Base-by-base conservation (phyloP, 768 basidiomycete species). In the Phlegmacium glaucopus region DNA sequence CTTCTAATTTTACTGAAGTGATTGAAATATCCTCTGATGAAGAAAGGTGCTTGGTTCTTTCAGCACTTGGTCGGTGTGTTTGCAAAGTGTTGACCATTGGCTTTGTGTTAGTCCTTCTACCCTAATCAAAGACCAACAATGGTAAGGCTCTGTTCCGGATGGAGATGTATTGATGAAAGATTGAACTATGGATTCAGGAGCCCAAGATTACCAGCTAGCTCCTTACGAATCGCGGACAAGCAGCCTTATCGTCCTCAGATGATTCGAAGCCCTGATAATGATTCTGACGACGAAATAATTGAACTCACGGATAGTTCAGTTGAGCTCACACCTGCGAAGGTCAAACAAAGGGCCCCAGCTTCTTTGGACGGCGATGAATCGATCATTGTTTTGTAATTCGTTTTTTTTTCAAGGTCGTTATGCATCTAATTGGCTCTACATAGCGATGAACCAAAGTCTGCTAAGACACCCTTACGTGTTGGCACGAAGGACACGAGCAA, bases 11-110 rank as follows among this genome's bases (percentile, higher is more conserved):
- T 30, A 53, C 55, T 35, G 64, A 72, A 37, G 63, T 82, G 17
- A 80, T 84, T 48, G 77, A 81, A 54, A 76, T 82, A 60, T 80
- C 77, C 13, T 81, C 79, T 29, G 75, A 72, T 72, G 43, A 65
- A 70, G 57, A 52, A 15, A 53, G 54, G 27, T 50, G 54, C 54
- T 51, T 25, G 40, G 49, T 22, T 34, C 4, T n/a, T 34, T 10
- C 32, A 10, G 10, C 11, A 11, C 10, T 34, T n/a, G 10, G 6
- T n/a, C 32, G 4, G 6, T 34, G 3, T 10, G 32, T 34, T 34
- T 34, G n/a, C 10, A 34, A 6, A 22, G 22, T 22, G 22, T 22
- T 22, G 22, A 22, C 22, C 22, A 22, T 22, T 22, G 5, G 22
- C 22, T 22, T 5, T 22, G 22, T 5, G 22, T 22, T 5, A 22